A percentile compares a stretch with the other conserved stretches of the same genome.
Conservation (phyloP, 495 filamentous ascomycete species). For the Friedmanniomyces endolithicus region DNA sequence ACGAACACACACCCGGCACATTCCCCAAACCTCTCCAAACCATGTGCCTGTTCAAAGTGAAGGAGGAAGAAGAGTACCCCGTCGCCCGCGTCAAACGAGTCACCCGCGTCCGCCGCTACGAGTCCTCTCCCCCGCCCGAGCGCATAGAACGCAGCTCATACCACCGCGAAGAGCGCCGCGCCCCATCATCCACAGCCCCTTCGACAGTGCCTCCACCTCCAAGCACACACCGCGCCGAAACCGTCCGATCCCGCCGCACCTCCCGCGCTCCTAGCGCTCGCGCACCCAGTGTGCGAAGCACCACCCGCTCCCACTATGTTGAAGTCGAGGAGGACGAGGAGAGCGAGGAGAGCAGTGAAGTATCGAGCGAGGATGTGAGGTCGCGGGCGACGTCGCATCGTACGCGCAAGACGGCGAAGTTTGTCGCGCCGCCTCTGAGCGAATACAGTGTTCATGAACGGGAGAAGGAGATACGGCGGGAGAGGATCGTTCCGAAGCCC, state of each 20-base stretch:
- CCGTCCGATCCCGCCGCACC: slow-evolving; percentile 3
- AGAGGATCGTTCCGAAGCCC: slow-evolving; percentile 18
- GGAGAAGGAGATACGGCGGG: slow-evolving; percentile 21
- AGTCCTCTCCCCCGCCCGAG: slow-evolving; percentile 4
- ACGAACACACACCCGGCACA: not conserved
- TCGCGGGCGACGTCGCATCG: slow-evolving; percentile 10
- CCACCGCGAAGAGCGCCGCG: slow-evolving; percentile 24
- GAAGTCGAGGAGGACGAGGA: slow-evolving; percentile 20
- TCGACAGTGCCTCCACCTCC: slow-evolving; percentile 18
- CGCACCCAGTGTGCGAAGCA: slow-evolving; percentile 2
- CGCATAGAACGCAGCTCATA: slow-evolving; percentile 5
- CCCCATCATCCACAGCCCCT: slow-evolving; percentile 15
- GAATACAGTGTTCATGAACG: slow-evolving; percentile 24
- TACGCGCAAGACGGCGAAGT: slow-evolving; percentile 5
- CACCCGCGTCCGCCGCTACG: slow-evolving; percentile 7
- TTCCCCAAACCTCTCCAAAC: not conserved
- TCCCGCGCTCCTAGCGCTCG: slow-evolving; percentile 11
- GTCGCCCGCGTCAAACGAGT: slow-evolving; percentile 19
- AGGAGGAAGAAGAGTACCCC: slow-evolving; percentile 27
- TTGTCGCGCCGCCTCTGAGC: not conserved
- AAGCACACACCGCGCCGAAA: not conserved
- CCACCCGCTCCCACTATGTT: slow-evolving; percentile 24
- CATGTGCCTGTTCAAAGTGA: slow-evolving; percentile 32
- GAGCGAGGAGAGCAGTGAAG: not conserved
- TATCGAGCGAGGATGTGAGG: not conserved